Conservation (phyloP, 345 rosid genomes). For the Camelina sativa region DNA sequence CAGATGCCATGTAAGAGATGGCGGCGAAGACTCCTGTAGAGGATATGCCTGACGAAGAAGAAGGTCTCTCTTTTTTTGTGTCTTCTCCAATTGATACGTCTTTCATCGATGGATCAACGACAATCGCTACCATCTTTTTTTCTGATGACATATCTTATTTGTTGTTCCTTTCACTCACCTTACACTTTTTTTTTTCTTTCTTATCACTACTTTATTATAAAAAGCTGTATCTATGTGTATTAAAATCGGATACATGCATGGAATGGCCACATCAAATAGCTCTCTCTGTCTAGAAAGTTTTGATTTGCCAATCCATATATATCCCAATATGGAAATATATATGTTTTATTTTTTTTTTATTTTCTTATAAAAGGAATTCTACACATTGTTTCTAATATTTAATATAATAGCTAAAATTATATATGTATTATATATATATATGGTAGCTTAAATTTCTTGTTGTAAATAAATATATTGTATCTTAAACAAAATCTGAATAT, state of each 20-base stretch:
- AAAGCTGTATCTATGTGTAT: neutral
- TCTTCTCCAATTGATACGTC: too few species aligned
- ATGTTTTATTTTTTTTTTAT: neutral
- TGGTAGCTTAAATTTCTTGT: too few species aligned
- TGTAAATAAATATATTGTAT: too few species aligned
- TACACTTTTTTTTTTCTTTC: neutral
- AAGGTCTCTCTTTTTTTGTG: too few species aligned
- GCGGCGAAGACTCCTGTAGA: too few species aligned
- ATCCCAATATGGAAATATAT: neutral
- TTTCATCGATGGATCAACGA: too few species aligned
- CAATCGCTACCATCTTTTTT: neutral
- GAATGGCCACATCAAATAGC: neutral
- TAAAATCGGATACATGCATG: neutral
- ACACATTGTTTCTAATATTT: neutral
- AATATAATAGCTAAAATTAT: neutral
- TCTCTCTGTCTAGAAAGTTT: neutral
- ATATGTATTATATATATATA: too few species aligned
- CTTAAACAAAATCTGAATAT: too few species aligned
- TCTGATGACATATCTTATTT: neutral
- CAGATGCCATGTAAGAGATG: too few species aligned
- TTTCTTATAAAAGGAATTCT: too few species aligned
- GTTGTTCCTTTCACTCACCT: too few species aligned
- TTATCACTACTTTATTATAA: neutral
- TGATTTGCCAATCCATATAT: neutral
- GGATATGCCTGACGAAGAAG: too few species aligned